Base-by-base conservation (phyloP, 116 monocot species). In the Papilionanthe hybrid region DNA sequence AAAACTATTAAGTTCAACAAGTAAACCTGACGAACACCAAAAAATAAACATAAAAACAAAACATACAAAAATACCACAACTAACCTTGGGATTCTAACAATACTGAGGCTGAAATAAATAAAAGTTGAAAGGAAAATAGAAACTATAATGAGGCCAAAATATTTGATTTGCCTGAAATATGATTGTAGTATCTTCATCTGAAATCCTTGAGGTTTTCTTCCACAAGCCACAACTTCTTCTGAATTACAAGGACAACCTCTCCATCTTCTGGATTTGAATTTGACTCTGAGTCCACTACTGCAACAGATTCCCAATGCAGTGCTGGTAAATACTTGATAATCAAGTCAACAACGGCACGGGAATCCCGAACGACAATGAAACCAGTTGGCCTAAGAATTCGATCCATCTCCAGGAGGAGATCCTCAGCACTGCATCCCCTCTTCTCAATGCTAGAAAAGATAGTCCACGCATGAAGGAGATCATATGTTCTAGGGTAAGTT, bases 401-500 rank as follows among this genome's bases (percentile, higher is more conserved):
- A 44, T 83, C 83, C 72, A 83, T 78, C 58, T 73, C 81, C 43
- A 81, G 45, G 58, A 81, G 72, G 4, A 81, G 80, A 42, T 77
- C 71, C 72, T 79, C 81, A 11, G 78, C 76, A 17, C 76, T 76
- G 69, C 82, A 82, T 56, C 82, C 82, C 72, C 67, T 82, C 78
- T 72, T 82, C 42, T 82, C 82, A 8, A 78, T 82, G 50, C 72
- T 71, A 6, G 82, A 82, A 58, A 82, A 78, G 56, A 82, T 48
- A 10, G 71, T 78, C 82, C 55, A 78, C 37, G 86, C 86, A 42
- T 86, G 86, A 56, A 86, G 79, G 68, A 86, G 86, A 71, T 86
- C 86, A 32, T 86, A 86, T 8, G 86, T 86, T 25, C 86, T 67
- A 47, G 86, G 86, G 28, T 86, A 86, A 20, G 86, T 86, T 77